Conservation (phyloP, 75 land plant genomes). For the Cupressus sempervirens region DNA sequence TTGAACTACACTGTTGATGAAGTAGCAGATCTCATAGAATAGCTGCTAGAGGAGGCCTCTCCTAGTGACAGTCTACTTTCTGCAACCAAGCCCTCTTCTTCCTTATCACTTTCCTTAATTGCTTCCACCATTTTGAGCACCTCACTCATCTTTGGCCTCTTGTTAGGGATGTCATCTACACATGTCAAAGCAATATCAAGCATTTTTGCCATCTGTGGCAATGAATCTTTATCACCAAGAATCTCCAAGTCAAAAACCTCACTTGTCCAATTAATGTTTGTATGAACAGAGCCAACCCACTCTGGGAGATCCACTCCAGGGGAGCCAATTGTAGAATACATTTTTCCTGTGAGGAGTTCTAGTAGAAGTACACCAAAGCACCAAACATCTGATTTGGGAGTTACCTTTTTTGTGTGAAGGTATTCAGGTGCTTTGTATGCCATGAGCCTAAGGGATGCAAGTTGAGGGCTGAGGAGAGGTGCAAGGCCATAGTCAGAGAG, state of each 20-base stretch:
- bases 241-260: constrained; percentile 50
- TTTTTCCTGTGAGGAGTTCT: constrained; percentile 66
- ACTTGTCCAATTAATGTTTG: constrained; percentile 10
- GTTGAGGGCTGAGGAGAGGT: constrained; percentile 33
- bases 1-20: no score
- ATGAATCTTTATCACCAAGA: background rate
- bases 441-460: constrained; percentile 32
- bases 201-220: constrained; percentile 31
- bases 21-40: no score
- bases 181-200: constrained; percentile 40
- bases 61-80: background rate
- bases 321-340: constrained; percentile 14
- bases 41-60: background rate
- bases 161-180: constrained; percentile 28
- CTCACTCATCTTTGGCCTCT: constrained; percentile 31
- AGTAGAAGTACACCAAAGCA: constrained; percentile 61
- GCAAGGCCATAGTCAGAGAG: constrained; percentile 56
- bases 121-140: constrained; percentile 31
- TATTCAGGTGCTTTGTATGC: constrained; percentile 67
- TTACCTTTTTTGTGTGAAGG: constrained; percentile 28
- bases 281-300: constrained; percentile 29
- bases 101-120: constrained; percentile 7
- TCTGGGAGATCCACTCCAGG: constrained; percentile 26
- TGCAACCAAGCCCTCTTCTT: background rate
- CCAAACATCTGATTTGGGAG: constrained; percentile 64